Percentiles rank a stretch among this genome's conserved stretches.
Conservation (phyloP, 2,329 filamentous ascomycete species). For the Ilyonectria robusta region DNA sequence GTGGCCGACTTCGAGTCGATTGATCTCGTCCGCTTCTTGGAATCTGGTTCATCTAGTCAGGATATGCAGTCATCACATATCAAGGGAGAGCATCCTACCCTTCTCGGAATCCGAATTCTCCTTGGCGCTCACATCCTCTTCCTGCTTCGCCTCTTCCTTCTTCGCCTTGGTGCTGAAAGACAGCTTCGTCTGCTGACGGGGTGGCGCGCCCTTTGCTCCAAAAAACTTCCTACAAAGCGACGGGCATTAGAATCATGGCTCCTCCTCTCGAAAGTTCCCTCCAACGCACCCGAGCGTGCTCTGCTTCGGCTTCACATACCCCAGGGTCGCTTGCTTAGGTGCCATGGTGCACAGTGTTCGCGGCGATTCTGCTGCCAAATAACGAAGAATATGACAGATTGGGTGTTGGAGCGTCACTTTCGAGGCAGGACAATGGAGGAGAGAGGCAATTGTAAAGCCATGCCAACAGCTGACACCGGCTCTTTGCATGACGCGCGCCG, state of each 20-base stretch:
- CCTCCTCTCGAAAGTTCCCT: slow-evolving; percentile 16
- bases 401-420: slow-evolving; percentile 25
- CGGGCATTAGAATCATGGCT: slow-evolving; percentile 17
- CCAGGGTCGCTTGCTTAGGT: slow-evolving; percentile 84
- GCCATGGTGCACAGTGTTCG: slow-evolving; percentile 55
- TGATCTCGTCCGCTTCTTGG: slow-evolving; percentile 62
- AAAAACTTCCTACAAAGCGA: slow-evolving; percentile 83
- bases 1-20: slow-evolving; percentile 31
- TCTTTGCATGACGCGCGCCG: slow-evolving; percentile 53
- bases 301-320: slow-evolving; percentile 86
- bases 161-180: slow-evolving; percentile 77
- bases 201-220: slow-evolving; percentile 67
- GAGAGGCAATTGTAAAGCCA: slow-evolving; percentile 37
- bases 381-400: slow-evolving; percentile 21
- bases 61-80: slow-evolving; percentile 15
- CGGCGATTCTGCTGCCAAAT: slow-evolving; percentile 19
- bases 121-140: slow-evolving; percentile 50
- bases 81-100: slow-evolving; percentile 46
- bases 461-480: slow-evolving; percentile 40
- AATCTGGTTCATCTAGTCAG: slow-evolving; percentile 49
- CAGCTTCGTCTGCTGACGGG: slow-evolving; percentile 83
- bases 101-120: slow-evolving; percentile 57
- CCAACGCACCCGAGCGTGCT: slow-evolving; percentile 78
- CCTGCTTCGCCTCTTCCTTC: slow-evolving; percentile 53
- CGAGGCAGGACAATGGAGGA: slow-evolving; percentile 31